Evolutionary conservation across 2,329 filamentous ascomycete species (phyloP).

Genomic region (Coniochaeta pulveracea): DNA sequence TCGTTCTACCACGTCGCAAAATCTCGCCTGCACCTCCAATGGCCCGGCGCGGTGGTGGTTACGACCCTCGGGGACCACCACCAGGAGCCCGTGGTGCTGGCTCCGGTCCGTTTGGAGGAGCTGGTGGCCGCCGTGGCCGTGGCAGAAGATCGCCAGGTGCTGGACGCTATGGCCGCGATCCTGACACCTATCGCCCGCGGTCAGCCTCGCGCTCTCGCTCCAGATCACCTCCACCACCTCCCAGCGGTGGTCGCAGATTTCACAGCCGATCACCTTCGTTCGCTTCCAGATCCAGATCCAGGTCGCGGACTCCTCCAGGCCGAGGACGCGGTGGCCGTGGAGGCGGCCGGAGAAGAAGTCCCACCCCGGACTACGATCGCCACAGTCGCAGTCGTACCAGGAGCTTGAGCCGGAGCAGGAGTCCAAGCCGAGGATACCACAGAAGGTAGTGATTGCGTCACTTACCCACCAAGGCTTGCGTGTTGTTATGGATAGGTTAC

Average conservation of each 20-base stretch:
- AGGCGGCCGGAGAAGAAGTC: conserved; percentile 28
- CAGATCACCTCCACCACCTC: conserved; percentile 22
- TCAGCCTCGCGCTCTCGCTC: conserved; percentile 39
- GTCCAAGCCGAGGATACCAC: too few species aligned
- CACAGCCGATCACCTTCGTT: conserved; percentile 33
- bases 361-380: conserved; percentile 31
- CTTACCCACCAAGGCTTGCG: too few species aligned
- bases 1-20: conserved; percentile 73
- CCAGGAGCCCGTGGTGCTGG: conserved; percentile 18
- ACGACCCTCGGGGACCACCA: conserved; percentile 40
- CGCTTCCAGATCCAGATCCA: conserved; percentile 29
- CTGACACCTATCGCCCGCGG: conserved; percentile 52
- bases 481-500: too few species aligned
- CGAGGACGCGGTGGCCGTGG: conserved; percentile 19
- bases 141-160: conserved; percentile 15
- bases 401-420: too few species aligned
- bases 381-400: conserved; percentile 18
- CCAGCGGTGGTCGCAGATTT: conserved; percentile 23
- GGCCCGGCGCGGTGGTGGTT: conserved; percentile 50
- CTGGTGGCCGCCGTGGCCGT: conserved; percentile 24
- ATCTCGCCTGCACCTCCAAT: conserved; percentile 71
- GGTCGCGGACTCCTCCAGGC: conserved; percentile 22
- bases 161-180: conserved; percentile 27
- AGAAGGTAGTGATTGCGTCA: too few species aligned
- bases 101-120: conserved; percentile 17